Percentiles rank a stretch among this genome's conserved stretches.
These are phyloP conservation scores for Corymbia citriodora DNA, from an alignment of 441 rosid genomes.

Conservation along the genomic window DNA sequence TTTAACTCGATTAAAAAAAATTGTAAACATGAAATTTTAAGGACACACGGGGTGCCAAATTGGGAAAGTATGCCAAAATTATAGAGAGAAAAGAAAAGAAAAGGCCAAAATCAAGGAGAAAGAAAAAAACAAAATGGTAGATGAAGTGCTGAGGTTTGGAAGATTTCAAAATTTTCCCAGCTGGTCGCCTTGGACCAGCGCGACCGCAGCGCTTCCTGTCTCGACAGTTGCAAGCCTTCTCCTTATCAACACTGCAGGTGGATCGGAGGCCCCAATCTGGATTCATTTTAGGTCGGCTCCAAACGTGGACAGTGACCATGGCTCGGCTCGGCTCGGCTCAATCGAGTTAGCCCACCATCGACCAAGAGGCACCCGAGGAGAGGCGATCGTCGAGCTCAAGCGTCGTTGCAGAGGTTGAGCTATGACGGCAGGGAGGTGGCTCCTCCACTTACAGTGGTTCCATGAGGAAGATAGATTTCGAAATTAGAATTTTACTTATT, in stretches of 20 bases:
- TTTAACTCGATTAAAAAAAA: background rate
- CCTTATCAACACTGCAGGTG: background rate
- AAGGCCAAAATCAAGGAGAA: rapidly evolving
- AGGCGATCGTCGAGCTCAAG: background rate
- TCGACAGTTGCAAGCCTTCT: background rate
- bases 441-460: background rate
- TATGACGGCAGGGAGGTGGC: background rate
- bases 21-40: rapidly evolving
- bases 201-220: background rate
- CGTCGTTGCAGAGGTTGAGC: background rate
- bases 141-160: too few species aligned
- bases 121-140: background rate
- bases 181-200: background rate
- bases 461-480: background rate
- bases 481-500: background rate
- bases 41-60: background rate
- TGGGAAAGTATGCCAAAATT: background rate
- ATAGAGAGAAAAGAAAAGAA: background rate
- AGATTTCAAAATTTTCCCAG: background rate
- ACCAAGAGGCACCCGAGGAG: background rate
- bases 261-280: background rate
- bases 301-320: background rate
- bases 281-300: background rate
- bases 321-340: background rate
- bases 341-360: background rate